Evolutionary conservation across 1,139 yeast species (phyloP).

Genomic region (Protomyces arabidopsidicola): DNA sequence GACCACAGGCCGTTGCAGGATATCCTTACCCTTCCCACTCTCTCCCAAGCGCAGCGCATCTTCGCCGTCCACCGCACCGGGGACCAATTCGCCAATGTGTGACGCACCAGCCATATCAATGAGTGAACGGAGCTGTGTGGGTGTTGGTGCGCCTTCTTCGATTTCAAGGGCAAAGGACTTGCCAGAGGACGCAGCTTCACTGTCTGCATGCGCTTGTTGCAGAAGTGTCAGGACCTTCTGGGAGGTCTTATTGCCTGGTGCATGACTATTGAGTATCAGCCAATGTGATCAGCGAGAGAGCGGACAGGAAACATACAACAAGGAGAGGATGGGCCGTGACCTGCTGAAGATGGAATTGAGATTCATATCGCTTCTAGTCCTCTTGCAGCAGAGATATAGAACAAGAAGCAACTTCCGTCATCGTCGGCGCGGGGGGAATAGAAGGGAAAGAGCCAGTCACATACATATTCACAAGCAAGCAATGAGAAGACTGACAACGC

Average conservation of each 20-base stretch:
- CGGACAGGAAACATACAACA: conserved; percentile 5
- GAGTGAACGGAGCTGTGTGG: conserved; percentile 18
- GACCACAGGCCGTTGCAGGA: conserved; percentile 11
- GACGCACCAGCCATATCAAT: conserved; percentile 15
- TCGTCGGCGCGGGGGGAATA: too few species aligned
- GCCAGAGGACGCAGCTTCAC: conserved; percentile 1
- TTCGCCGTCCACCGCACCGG: conserved; percentile 9
- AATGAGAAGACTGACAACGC: too few species aligned
- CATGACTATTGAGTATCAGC: not conserved
- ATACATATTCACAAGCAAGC: too few species aligned
- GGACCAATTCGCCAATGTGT: conserved; percentile 7
- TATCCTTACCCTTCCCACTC: not conserved
- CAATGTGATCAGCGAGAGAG: not conserved
- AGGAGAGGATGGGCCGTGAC: conserved; percentile 18
- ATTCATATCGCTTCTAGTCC: not conserved
- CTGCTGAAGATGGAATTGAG: conserved; percentile 9
- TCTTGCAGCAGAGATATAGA: too few species aligned
- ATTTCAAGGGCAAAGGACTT: conserved; percentile 18
- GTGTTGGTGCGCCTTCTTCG: conserved; percentile 17
- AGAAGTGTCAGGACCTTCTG: conserved; percentile 8
- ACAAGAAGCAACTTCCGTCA: too few species aligned
- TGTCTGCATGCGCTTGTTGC: conserved; percentile 18
- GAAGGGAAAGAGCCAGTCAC: too few species aligned
- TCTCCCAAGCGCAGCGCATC: conserved; percentile 16
- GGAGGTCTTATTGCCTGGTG: conserved; percentile 12